A percentile compares a stretch with the other conserved stretches of the same genome.
These are phyloP conservation scores for Dactylellina cionopaga DNA, from an alignment of 2,329 filamentous ascomycete species.

Conservation along the genomic window DNA sequence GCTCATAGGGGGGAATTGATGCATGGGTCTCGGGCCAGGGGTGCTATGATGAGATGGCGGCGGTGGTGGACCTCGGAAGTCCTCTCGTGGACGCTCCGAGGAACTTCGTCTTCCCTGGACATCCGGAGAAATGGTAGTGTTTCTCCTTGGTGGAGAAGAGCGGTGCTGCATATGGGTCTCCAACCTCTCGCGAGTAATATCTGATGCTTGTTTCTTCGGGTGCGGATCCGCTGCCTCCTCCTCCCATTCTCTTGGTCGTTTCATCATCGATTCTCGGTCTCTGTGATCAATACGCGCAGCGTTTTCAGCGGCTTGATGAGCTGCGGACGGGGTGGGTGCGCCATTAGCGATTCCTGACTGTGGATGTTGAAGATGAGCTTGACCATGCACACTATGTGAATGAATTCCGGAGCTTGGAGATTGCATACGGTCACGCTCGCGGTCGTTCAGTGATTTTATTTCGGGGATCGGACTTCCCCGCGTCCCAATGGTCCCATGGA, in stretches of 20 bases:
- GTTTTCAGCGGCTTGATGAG: conserved; percentile 74
- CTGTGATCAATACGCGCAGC: conserved; percentile 68
- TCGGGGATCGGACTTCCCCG: conserved; percentile 78
- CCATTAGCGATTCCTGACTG: conserved; percentile 76
- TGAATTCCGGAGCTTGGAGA: conserved; percentile 85
- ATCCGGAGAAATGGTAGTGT: conserved; percentile 88
- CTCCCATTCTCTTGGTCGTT: conserved; percentile 93
- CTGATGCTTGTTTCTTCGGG: conserved; percentile 85
- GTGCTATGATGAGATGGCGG: conserved; percentile 73
- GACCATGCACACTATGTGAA: conserved; percentile 66
- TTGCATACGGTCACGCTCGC: conserved; percentile 82
- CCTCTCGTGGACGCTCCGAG: conserved; percentile 62
- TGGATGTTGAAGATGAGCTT: conserved; percentile 75
- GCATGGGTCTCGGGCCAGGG: conserved; percentile 65
- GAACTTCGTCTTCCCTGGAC: conserved; percentile 56
- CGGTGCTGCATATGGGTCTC: conserved; percentile 85
- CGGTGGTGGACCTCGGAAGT: conserved; percentile 60
- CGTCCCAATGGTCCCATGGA: conserved; percentile 51
- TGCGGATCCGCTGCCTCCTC: conserved; percentile 68
- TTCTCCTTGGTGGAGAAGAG: conserved; percentile 79
- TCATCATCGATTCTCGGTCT: conserved; percentile 70
- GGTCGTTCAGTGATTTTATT: conserved; percentile 81
- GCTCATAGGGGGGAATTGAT: conserved; percentile 62
- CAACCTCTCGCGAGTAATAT: conserved; percentile 85
- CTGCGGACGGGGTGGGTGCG: conserved; percentile 73